Percentiles rank a stretch among this genome's conserved stretches.
Conservation (phyloP, 257 asterid genomes). For the Scutellaria baicalensis region DNA sequence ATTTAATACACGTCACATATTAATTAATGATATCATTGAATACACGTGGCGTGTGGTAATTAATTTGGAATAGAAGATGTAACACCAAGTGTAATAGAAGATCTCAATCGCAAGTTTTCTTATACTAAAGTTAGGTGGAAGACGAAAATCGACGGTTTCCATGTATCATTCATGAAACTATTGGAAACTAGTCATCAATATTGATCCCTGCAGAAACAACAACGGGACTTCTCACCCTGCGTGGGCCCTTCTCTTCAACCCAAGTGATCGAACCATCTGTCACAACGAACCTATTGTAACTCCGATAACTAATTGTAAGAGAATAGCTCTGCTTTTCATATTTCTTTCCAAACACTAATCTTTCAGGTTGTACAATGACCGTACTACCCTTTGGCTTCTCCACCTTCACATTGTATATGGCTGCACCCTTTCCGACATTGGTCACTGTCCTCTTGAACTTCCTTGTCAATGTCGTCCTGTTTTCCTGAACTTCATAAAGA, state of each 20-base stretch:
- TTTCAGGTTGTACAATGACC: slow-evolving; percentile 13
- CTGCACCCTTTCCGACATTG: slow-evolving; percentile 24
- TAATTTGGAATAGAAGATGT: too few relatives aligned
- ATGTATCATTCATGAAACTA: too few relatives aligned
- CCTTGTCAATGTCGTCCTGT: background rate
- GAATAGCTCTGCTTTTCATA: slow-evolving; percentile 25
- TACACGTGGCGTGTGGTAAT: too few relatives aligned
- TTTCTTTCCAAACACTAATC: slow-evolving; percentile 17
- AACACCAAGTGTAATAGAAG: too few relatives aligned
- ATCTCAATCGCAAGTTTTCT: too few relatives aligned
- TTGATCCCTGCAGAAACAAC: slow-evolving; percentile 18
- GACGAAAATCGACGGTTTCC: too few relatives aligned
- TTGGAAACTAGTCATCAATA: background rate
- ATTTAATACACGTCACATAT: too few relatives aligned
- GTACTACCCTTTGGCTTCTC: slow-evolving; percentile 2
- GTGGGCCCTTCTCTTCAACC: slow-evolving; percentile 32
- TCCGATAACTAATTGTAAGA: slow-evolving; percentile 15
- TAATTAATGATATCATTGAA: too few relatives aligned
- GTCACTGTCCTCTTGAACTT: slow-evolving; percentile 22
- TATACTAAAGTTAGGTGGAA: too few relatives aligned
- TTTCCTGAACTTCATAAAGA: slow-evolving; percentile 2
- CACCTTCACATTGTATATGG: slow-evolving; percentile 14
- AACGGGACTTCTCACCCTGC: slow-evolving; percentile 41
- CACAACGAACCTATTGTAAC: background rate
- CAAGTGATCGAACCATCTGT: slow-evolving; percentile 38